phyloP scores from a whole-genome alignment of 176 grass and related monocot genomes.

The Canna indica region DNA sequence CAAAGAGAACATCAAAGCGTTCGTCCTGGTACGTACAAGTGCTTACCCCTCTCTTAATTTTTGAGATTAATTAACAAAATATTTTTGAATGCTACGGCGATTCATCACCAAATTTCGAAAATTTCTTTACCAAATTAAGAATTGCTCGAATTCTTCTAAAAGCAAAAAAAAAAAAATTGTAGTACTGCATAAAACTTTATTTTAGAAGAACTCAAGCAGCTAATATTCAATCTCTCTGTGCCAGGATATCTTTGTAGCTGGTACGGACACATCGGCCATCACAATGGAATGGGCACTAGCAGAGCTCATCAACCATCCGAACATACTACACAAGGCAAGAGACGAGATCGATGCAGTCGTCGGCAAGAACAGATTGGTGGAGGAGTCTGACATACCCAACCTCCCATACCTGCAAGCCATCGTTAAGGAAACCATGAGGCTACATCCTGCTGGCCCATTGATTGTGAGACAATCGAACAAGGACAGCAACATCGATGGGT shows the following conservation, averaged over 20 bases:
- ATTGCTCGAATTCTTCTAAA: too few species aligned
- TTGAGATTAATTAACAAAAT: too few species aligned
- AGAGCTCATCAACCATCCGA: slow-evolving; percentile 57
- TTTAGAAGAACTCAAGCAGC: too few species aligned
- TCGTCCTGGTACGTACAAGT: slow-evolving; percentile 24
- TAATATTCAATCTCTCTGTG: too few species aligned
- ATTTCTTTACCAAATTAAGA: too few species aligned
- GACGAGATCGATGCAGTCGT: slow-evolving; percentile 49
- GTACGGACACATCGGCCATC: slow-evolving; percentile 41
- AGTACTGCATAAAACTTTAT: too few species aligned
- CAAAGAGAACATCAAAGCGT: slow-evolving; percentile 31
- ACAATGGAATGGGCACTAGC: slow-evolving; percentile 71
- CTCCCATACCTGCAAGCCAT: slow-evolving; percentile 58
- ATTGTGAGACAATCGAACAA: slow-evolving; percentile 28
- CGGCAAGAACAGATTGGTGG: slow-evolving; percentile 26
- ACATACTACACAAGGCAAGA: slow-evolving; percentile 25
- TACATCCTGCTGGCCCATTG: slow-evolving; percentile 39
- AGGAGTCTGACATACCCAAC: slow-evolving; percentile 46
- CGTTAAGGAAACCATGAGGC: slow-evolving; percentile 59
- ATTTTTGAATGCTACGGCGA: too few species aligned
- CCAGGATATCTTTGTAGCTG: slow-evolving; percentile 38
- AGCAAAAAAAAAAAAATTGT: too few species aligned
- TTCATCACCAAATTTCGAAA: too few species aligned
- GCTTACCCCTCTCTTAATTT: too few species aligned
- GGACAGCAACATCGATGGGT: slow-evolving; percentile 25